A percentile compares a stretch with the other conserved stretches of the same genome.
phyloP scores from a whole-genome alignment of 2,329 filamentous ascomycete species.

The Exserohilum rostratum region DNA sequence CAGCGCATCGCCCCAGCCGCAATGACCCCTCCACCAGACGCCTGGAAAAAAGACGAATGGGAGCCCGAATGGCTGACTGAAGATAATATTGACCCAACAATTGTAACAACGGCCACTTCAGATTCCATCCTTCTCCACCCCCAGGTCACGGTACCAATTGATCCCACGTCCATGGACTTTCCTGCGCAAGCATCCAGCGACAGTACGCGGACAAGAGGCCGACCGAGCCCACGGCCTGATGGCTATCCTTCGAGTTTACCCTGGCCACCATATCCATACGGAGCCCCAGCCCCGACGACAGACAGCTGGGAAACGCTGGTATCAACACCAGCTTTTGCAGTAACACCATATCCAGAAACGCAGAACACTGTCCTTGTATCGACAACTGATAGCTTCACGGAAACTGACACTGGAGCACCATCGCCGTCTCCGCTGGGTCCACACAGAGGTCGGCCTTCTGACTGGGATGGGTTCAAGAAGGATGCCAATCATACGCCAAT shows the following conservation, averaged over 20 bases:
- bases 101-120: background rate
- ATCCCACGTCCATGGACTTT: background rate
- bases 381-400: conserved; percentile 1
- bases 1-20: conserved; percentile 22
- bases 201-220: background rate
- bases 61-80: background rate
- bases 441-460: background rate
- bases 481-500: conserved; percentile 17
- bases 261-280: conserved; percentile 1
- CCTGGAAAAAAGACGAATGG: conserved; percentile 8
- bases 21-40: conserved; percentile 23
- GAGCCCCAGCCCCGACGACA: background rate
- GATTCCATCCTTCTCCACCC: background rate
- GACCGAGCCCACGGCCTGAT: background rate
- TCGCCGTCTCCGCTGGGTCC: conserved; percentile 3
- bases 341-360: conserved; percentile 7
- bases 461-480: conserved; percentile 7
- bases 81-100: background rate
- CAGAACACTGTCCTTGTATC: background rate
- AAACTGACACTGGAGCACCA: background rate
- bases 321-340: conserved; percentile 1
- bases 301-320: conserved; percentile 6
- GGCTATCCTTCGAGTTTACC: background rate
- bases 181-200: background rate
- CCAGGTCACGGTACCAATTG: background rate